A percentile compares a stretch with the other conserved stretches of the same genome.
Conservation (phyloP, 176 grass and related monocot species). For the Dactylis glomerata region DNA sequence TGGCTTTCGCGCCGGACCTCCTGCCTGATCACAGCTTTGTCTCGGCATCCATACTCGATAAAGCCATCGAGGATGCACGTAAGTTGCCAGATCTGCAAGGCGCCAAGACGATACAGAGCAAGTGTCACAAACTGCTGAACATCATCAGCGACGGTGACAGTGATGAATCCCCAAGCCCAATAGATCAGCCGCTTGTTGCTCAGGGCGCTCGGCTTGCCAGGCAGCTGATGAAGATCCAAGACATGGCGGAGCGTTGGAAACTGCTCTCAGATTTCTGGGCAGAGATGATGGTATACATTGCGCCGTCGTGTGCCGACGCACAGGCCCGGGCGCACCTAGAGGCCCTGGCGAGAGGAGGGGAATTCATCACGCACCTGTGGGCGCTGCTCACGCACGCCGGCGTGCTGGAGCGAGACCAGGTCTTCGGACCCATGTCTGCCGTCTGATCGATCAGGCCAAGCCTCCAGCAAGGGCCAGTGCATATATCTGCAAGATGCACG, state of each 20-base stretch:
- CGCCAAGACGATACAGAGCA: too few relatives aligned
- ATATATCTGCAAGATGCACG: too few relatives aligned
- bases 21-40: not conserved
- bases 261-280: not conserved
- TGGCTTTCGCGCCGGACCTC: not conserved
- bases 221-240: too few relatives aligned
- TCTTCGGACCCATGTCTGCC: not conserved
- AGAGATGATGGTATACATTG: not conserved
- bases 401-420: not conserved
- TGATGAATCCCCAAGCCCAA: too few relatives aligned
- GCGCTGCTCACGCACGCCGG: not conserved
- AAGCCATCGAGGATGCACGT: too few relatives aligned
- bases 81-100: too few relatives aligned
- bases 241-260: not conserved
- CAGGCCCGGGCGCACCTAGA: not conserved
- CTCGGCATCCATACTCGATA: not conserved
- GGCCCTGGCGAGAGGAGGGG: not conserved
- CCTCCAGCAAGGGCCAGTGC: too few relatives aligned
- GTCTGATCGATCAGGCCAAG: not conserved
- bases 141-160: too few relatives aligned
- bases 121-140: too few relatives aligned
- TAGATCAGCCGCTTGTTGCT: too few relatives aligned
- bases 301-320: not conserved
- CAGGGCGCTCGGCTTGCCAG: too few relatives aligned
- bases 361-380: conserved; percentile 21